Evolutionary conservation across 305 asterid genomes (phyloP).

Genomic region (Caryopteris hybrid): DNA sequence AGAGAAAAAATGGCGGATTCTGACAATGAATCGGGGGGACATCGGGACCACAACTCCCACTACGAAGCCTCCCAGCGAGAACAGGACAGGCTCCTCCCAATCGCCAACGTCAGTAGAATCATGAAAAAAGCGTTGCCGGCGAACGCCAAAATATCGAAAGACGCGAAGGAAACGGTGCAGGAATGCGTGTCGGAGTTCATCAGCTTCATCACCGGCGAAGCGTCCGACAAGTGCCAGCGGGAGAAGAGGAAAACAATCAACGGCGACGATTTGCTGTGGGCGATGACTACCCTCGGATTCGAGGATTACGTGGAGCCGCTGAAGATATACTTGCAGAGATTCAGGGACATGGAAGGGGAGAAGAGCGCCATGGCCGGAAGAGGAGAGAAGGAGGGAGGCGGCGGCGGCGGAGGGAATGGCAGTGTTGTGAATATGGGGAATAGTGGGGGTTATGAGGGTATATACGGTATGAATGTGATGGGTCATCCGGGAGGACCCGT

Average conservation of each 20-base stretch:
- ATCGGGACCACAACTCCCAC: slow-evolving; percentile 23
- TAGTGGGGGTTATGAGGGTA: slow-evolving; percentile 35
- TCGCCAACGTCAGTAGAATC: not conserved
- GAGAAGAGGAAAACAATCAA: slow-evolving; percentile 80
- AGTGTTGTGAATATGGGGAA: slow-evolving; percentile 19
- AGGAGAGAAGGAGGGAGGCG: slow-evolving; percentile 21
- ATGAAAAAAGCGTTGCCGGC: not conserved
- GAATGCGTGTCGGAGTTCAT: slow-evolving; percentile 88
- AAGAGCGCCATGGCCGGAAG: slow-evolving; percentile 55
- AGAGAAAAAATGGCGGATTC: slow-evolving; percentile 57
- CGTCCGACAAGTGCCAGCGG: slow-evolving; percentile 76
- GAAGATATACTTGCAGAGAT: slow-evolving; percentile 45
- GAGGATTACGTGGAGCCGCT: not conserved
- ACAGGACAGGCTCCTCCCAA: not conserved
- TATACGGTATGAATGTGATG: slow-evolving; percentile 35
- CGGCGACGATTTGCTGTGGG: slow-evolving; percentile 46
- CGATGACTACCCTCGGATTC: not conserved
- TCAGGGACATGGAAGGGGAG: slow-evolving; percentile 74
- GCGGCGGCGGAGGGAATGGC: slow-evolving; percentile 31
- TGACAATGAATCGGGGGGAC: slow-evolving; percentile 75
- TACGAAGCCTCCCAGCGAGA: not conserved
- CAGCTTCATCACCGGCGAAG: slow-evolving; percentile 83
- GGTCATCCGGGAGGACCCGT: slow-evolving; percentile 47
- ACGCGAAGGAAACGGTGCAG: slow-evolving; percentile 38
- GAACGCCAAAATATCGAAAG: not conserved